A percentile compares a stretch with the other conserved stretches of the same genome.
phyloP scores from a whole-genome alignment of 345 rosid species.

The Microcos paniculata region DNA sequence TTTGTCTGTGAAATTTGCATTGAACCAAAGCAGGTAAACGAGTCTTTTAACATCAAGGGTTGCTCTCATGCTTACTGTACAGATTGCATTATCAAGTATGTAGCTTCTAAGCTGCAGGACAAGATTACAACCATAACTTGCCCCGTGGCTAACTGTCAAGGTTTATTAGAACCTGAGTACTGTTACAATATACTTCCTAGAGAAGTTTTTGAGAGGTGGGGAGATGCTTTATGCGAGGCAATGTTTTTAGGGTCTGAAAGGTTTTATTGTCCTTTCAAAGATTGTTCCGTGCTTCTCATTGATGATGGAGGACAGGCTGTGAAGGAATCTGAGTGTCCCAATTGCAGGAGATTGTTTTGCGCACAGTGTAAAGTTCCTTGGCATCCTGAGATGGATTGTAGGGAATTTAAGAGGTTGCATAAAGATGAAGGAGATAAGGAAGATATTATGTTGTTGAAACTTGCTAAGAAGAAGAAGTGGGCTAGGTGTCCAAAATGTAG shows the following conservation, averaged over 20 bases:
- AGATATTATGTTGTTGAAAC: constrained; percentile 32
- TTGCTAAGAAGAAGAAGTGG: constrained; percentile 39
- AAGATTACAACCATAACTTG: constrained; percentile 30
- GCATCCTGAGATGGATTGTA: constrained; percentile 27
- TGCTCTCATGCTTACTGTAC: constrained; percentile 54
- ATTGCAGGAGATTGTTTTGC: constrained; percentile 36
- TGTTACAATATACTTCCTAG: constrained; percentile 40
- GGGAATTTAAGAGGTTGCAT: constrained; percentile 34
- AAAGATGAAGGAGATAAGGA: constrained; percentile 24
- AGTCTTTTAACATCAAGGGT: constrained; percentile 38
- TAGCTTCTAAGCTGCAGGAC: constrained; percentile 50
- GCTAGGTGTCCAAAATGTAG: constrained; percentile 38
- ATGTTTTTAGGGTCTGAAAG: constrained; percentile 24
- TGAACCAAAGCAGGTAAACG: constrained; percentile 28
- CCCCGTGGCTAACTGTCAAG: constrained; percentile 35
- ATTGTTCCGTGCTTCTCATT: constrained; percentile 29
- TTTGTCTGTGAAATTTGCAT: constrained; percentile 56
- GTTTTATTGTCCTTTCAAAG: constrained; percentile 46
- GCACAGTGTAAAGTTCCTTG: constrained; percentile 37
- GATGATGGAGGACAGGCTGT: constrained; percentile 11
- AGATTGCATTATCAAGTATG: constrained; percentile 43
- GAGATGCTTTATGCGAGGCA: constrained; percentile 50
- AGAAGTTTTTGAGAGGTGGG: constrained; percentile 49
- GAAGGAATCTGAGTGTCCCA: constrained; percentile 22
- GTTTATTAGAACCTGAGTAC: constrained; percentile 33